A percentile compares a stretch with the other conserved stretches of the same genome.
These are phyloP conservation scores for Metarhizium album DNA, from an alignment of 2,329 filamentous ascomycete genomes.

Conservation along the genomic window DNA sequence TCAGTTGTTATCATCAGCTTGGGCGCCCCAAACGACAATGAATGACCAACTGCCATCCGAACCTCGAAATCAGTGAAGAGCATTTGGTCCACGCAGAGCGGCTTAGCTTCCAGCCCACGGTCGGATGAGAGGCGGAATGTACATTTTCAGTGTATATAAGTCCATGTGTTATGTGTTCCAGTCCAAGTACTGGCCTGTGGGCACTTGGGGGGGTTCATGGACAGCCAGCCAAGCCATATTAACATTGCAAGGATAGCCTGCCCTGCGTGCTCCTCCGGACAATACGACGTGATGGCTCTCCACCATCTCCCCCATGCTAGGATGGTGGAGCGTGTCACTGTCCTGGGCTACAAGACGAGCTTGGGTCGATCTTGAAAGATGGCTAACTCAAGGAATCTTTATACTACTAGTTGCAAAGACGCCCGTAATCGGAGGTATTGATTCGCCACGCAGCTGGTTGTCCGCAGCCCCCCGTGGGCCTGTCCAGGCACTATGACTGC, in stretches of 20 bases:
- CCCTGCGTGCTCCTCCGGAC: background rate
- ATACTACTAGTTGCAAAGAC: background rate
- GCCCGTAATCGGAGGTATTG: background rate
- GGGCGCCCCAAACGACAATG: no score
- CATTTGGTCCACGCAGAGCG: background rate
- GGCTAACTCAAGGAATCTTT: background rate
- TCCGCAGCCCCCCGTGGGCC: background rate
- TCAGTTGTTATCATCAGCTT: background rate
- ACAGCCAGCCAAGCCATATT: background rate
- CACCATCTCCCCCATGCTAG: background rate
- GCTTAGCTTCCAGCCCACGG: background rate
- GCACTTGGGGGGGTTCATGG: background rate
- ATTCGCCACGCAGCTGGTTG: background rate
- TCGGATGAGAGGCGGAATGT: background rate
- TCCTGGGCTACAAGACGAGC: background rate
- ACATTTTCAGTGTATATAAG: background rate
- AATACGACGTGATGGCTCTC: background rate
- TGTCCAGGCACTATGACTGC: background rate
- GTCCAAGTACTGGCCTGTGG: background rate
- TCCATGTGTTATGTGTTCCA: background rate
- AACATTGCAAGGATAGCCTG: background rate
- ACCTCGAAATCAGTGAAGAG: no score
- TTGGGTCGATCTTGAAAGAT: background rate
- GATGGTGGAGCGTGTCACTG: background rate
- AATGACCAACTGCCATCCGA: no score